phyloP scores from a whole-genome alignment of 148 eudicot species.

The Diospyros kaki region DNA sequence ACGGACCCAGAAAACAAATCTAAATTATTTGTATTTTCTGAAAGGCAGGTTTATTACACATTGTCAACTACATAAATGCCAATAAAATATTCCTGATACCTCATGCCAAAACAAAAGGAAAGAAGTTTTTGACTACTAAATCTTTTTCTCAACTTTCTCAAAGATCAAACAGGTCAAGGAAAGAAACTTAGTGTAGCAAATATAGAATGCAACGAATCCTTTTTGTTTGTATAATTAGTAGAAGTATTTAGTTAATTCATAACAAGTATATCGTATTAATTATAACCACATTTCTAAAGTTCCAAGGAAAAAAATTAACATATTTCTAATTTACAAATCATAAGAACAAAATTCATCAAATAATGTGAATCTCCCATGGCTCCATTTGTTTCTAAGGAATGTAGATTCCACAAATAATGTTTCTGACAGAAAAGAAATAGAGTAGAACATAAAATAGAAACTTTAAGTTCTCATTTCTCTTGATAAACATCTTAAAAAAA shows the following conservation, averaged over 20 bases:
- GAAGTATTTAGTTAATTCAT: not conserved
- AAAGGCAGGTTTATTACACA: not conserved
- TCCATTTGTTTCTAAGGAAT: not conserved
- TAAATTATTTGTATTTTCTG: not conserved
- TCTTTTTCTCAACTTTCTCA: not conserved
- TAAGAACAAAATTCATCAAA: not conserved
- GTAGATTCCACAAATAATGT: not conserved
- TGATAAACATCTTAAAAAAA: conserved; percentile 2
- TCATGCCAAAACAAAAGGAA: not conserved
- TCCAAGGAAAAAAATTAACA: not conserved
- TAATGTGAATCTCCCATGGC: not conserved
- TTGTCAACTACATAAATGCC: not conserved
- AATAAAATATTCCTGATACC: not conserved
- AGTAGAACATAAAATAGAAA: not conserved
- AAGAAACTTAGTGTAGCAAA: not conserved
- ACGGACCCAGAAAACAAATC: not conserved
- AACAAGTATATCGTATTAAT: not conserved
- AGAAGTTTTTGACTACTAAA: not conserved
- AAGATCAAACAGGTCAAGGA: not conserved
- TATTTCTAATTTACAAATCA: not conserved
- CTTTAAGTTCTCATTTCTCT: not conserved
- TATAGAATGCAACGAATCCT: not conserved
- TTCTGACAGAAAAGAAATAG: not conserved
- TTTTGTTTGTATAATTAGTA: not conserved
- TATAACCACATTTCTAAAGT: not conserved